phyloP scores from a whole-genome alignment of 1,284 basidiomycete genomes.

The Fomitopsis palustris region DNA sequence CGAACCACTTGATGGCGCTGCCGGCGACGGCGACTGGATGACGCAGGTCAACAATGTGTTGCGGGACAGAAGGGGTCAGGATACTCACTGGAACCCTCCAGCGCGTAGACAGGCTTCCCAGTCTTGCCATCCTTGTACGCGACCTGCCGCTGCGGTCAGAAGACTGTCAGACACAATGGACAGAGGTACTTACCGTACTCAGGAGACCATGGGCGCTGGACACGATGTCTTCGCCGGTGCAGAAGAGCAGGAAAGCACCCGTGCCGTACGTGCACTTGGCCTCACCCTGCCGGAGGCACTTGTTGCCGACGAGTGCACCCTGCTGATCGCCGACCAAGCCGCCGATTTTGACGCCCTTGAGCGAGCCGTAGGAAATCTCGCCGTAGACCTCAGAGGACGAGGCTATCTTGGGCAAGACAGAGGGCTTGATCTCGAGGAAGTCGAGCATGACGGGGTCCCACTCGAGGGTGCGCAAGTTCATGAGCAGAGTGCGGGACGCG shows the following conservation, averaged over 20 bases:
- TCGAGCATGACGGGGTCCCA: constrained; percentile 85
- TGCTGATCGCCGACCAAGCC: constrained; percentile 97
- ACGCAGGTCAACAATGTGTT: constrained; percentile 7
- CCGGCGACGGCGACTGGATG: constrained; percentile 88
- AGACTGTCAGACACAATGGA: neutral
- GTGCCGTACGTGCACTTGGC: constrained; percentile 97
- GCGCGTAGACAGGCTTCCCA: constrained; percentile 82
- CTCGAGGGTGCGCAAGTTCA: constrained; percentile 78
- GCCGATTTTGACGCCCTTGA: constrained; percentile 82
- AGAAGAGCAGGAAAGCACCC: constrained; percentile 93
- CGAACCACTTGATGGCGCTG: constrained; percentile 87
- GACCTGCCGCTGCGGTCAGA: constrained; percentile 42
- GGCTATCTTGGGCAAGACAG: constrained; percentile 84
- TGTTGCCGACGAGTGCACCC: constrained; percentile 94
- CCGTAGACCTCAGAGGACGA: constrained; percentile 95
- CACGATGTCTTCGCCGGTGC: constrained; percentile 87
- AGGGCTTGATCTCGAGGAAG: constrained; percentile 83
- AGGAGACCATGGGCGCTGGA: constrained; percentile 85
- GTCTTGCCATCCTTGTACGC: constrained; percentile 89
- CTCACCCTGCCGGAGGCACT: constrained; percentile 81
- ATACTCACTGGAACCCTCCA: constrained; percentile 87
- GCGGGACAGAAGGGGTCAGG: neutral
- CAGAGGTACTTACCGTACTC: constrained; percentile 64
- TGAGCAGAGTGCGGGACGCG: constrained; percentile 92
- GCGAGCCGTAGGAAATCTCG: constrained; percentile 60